Conservation (phyloP, 192 early-diverging fungal species). For the Thoreauomyces humboldtii region DNA sequence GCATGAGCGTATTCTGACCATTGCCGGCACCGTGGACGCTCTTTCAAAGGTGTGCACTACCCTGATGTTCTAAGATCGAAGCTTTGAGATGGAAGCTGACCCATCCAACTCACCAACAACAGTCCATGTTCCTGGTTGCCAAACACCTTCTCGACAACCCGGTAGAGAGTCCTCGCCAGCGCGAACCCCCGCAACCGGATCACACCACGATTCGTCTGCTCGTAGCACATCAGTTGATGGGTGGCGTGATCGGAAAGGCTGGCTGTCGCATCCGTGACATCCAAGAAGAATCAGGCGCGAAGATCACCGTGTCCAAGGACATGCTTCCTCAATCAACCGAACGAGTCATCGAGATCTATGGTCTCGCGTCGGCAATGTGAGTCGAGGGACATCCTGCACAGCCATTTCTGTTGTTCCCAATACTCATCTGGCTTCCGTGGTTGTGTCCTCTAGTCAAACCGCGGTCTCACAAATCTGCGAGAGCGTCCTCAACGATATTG, state of each 20-base stretch:
- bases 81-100: too few species aligned
- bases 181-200: conserved; percentile 44
- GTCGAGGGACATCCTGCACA: too few species aligned
- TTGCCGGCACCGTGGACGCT: conserved; percentile 43
- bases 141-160: conserved; percentile 33
- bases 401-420: too few species aligned
- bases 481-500: conserved; percentile 26
- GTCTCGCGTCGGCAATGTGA: conserved; percentile 72
- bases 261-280: conserved; percentile 94
- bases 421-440: too few species aligned
- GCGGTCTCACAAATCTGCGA: conserved; percentile 60
- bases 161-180: conserved; percentile 46
- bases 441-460: conserved; percentile 42
- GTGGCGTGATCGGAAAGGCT: conserved; percentile 79
- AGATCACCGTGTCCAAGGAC: conserved; percentile 87
- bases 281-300: conserved; percentile 87
- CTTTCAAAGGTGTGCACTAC: conserved; percentile 70
- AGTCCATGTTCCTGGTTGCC: conserved; percentile 12
- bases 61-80: too few species aligned
- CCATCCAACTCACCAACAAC: too few species aligned
- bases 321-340: conserved; percentile 94
- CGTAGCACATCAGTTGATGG: conserved; percentile 88
- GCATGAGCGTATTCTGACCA: conserved; percentile 70
- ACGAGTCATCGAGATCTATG: conserved; percentile 86
- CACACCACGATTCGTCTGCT: conserved; percentile 76